Conservation (phyloP, 2,329 filamentous ascomycete genomes). For the Aspergillus ustus region DNA sequence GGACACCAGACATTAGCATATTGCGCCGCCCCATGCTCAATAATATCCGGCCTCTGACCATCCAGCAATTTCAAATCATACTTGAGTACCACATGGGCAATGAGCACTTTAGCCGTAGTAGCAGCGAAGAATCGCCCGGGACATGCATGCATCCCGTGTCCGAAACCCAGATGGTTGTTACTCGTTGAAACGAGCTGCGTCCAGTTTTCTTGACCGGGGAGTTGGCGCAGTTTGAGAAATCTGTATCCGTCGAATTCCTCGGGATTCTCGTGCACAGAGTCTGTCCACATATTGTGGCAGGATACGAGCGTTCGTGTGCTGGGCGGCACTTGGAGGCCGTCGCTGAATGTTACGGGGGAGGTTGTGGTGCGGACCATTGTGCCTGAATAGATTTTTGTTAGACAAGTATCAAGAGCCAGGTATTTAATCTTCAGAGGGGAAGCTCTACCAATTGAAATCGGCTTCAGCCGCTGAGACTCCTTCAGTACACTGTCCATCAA, state of each 20-base stretch:
- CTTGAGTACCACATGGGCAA: slow-evolving; percentile 16
- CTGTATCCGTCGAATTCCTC: slow-evolving; percentile 20
- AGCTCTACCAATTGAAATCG: slow-evolving; percentile 23
- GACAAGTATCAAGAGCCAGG: too few relatives aligned
- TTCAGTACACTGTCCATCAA: slow-evolving; percentile 51
- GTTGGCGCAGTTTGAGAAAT: slow-evolving; percentile 14
- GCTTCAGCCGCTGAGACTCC: slow-evolving; percentile 42
- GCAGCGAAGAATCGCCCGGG: not conserved
- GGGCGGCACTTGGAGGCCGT: slow-evolving; percentile 16
- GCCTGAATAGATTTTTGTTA: not conserved
- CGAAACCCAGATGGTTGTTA: slow-evolving; percentile 9
- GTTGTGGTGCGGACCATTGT: slow-evolving; percentile 4
- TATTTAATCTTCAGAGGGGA: too few relatives aligned
- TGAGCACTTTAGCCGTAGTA: not conserved
- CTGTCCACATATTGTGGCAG: slow-evolving; percentile 14
- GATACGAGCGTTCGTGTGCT: slow-evolving; percentile 8
- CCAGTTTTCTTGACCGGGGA: slow-evolving; percentile 8
- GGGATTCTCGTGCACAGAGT: slow-evolving; percentile 5
- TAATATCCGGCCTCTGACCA: not conserved
- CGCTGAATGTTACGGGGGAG: slow-evolving; percentile 14
- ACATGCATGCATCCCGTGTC: not conserved
- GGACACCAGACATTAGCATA: slow-evolving; percentile 1
- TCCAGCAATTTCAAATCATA: slow-evolving; percentile 52
- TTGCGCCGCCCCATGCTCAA: slow-evolving; percentile 1
- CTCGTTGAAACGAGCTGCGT: slow-evolving; percentile 26